Evolutionary conservation across 257 asterid genomes (phyloP), one percentile per base, ranked within the genome.

Genomic region (Nemophila menziesii): DNA sequence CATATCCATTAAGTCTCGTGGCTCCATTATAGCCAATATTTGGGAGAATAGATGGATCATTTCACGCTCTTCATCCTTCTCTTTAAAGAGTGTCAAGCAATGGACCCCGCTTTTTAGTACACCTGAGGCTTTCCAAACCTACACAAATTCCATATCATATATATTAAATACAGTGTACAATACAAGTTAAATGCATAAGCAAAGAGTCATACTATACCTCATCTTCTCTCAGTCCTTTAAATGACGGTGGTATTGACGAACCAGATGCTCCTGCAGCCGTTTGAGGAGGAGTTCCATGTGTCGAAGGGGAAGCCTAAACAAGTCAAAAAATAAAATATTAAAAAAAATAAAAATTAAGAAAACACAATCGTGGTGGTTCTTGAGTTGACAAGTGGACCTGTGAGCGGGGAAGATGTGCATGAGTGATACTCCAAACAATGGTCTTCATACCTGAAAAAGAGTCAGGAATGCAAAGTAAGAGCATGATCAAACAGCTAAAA

Each of bases 101-200:
- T 90, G 94, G 37, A 90, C 96, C 19, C 98, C 98, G 46, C 94
- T 90, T 73, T 77, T 85, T 71, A 85, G 60, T 69, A 90, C 92
- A 54, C 96, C 98, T 21, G 98, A 85, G 34, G 98, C 96, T 72
- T 79, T 90, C 81, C 98, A 90, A 44, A 90, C 94, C 98, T 90
- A 56, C 58, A 45, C 49, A 74, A 62, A 63, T 57, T 52, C 47
- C n/a, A n/a, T n/a, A n/a, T n/a, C n/a, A n/a, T n/a, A 29, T 42
- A 33, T 39, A 17, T 24, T 70, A 63, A 68, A 33, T 49, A 21
- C 17, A 13, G 16, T 19, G 51, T 36, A 36, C 11, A 22, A n/a
- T n/a, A n/a, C n/a, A 8, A 40, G 16, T 26, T 16, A 16, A 22
- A 55, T 21, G 52, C 33, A 55, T 36, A 54, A 21, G 54, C 49